Evolutionary conservation across 2,329 filamentous ascomycete genomes (phyloP), one percentile per base, ranked within the genome.

Genomic region (Talaromyces sp.): DNA sequence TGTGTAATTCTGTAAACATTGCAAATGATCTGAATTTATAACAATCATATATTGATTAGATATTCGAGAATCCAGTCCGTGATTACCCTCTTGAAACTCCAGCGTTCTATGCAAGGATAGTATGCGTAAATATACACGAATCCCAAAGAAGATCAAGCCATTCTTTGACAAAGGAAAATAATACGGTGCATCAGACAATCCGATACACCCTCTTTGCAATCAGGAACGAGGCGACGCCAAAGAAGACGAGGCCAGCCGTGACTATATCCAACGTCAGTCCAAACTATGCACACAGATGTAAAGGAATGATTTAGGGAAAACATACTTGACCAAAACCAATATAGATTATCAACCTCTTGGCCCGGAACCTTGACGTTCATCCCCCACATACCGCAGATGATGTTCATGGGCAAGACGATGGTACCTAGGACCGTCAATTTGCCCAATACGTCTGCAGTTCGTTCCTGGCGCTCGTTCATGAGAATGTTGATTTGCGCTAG

Each of bases 401-500:
- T 96, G 75, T 99, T 99, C 93, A 99, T 96, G 11, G 95, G 95
- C 62, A 99, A 81, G 2, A 99, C 93, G 68, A 99, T 98, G 5
- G 95, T 99, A 67, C 95, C 95, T 1, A 99, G 83, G 0, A 99
- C 95, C 0, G 95, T 98, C 64, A 99, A 84, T 76, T 95, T 96
- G 66, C 93, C 93, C 12, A 99, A 84, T 1, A 97, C 92, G 73
- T 99, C 93, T 44, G 92, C 92, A 1, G 95, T 99, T 79, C 96
- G 88, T 76, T 99, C 93, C 74, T 96, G 91, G 54, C 95, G 88
- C 80, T 98, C 93, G 76, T 97, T 97, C 93, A 98, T 98, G 71
- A 92, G 88, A 70, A 98, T 96, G 77, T 97, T 98, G 79, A 99
- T 97, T 75, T 99, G 95, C 0, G 95, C 95, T n/a, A 99, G 89